phyloP scores from a whole-genome alignment of 2,329 filamentous ascomycete genomes.

The Phyllosticta capitalensis region DNA sequence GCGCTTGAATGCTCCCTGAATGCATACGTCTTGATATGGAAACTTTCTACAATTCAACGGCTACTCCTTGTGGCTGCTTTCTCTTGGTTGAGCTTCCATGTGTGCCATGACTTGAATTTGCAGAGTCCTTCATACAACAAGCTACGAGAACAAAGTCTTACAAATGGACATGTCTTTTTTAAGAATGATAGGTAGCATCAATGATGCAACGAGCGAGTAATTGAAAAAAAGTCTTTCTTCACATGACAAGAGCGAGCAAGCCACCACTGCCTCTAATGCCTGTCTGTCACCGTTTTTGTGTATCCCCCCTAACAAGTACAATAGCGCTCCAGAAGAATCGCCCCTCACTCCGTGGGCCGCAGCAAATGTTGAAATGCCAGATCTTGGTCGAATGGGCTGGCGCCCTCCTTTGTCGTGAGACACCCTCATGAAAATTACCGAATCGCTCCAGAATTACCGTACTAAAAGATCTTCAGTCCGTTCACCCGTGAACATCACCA shows the following conservation, averaged over 20 bases:
- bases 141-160: neutral
- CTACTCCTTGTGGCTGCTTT: no score
- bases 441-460: neutral
- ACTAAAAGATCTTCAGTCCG: neutral
- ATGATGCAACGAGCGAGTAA: neutral
- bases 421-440: neutral
- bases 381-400: neutral
- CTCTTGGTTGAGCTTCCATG: no score
- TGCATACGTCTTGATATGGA: no score
- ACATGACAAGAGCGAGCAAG: neutral
- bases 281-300: neutral
- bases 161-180: neutral
- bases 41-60: no score
- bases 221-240: neutral
- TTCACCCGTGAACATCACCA: constrained; percentile 5
- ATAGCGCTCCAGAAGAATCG: neutral
- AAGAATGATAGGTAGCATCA: neutral
- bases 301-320: neutral
- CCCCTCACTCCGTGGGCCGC: neutral
- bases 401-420: neutral
- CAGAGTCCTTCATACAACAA: no score
- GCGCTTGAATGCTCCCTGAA: no score
- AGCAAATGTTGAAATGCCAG: neutral
- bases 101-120: no score
- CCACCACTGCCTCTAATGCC: neutral